A percentile compares a stretch with the other conserved stretches of the same genome.
phyloP scores from a whole-genome alignment of 441 rosid species.

The Eugenia klotzschiana region DNA sequence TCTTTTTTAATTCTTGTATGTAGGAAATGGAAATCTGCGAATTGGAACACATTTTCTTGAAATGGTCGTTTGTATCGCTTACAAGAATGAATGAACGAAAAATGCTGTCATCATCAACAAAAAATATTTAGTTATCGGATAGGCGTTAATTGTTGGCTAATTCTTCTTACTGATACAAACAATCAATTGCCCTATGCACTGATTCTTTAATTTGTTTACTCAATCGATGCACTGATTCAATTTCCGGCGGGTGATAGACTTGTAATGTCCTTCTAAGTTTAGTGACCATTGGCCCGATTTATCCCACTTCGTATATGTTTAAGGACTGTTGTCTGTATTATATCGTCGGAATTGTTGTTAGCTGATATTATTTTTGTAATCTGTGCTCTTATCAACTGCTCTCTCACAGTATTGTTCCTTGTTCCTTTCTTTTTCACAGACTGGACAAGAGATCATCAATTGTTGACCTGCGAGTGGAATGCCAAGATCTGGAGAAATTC shows the following conservation, averaged over 20 bases:
- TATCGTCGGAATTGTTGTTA: neutral
- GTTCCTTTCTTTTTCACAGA: conserved; percentile 19
- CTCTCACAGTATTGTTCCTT: neutral
- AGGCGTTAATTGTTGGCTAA: neutral
- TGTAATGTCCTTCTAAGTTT: neutral
- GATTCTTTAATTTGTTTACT: neutral
- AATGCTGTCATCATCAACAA: neutral
- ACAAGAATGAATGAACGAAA: neutral
- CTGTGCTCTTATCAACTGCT: neutral
- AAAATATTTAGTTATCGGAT: neutral
- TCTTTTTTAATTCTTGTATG: too few species aligned
- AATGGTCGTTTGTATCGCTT: neutral
- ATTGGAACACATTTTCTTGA: neutral
- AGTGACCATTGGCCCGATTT: neutral
- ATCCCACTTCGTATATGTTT: neutral
- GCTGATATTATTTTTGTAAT: neutral
- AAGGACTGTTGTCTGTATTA: neutral
- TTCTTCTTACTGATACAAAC: neutral
- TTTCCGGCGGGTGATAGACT: neutral
- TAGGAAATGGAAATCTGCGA: neutral
- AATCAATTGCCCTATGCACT: neutral
- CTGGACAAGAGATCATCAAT: conserved; percentile 50
- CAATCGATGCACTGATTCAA: neutral
- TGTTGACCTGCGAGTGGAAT: conserved; percentile 51
- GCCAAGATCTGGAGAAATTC: conserved; percentile 63